Percentiles rank a stretch among this genome's conserved stretches.
Evolutionary conservation across 2,329 filamentous ascomycete genomes (phyloP).

Genomic region (Diatrype stigma): DNA sequence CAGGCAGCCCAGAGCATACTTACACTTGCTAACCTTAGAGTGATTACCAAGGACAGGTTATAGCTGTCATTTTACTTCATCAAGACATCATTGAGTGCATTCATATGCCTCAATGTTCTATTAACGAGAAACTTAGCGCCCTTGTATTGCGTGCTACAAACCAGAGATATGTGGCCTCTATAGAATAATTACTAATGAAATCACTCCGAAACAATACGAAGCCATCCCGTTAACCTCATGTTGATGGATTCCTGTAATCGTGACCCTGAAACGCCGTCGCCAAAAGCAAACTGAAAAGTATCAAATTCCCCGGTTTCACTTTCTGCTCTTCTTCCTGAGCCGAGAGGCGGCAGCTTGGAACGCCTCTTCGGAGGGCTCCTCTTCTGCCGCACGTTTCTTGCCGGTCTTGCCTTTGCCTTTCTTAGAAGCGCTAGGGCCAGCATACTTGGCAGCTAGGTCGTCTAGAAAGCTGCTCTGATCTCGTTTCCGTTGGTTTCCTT

Average conservation of each 20-base stretch:
- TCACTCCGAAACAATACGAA: background rate
- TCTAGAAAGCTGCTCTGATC: constrained; percentile 64
- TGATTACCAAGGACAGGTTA: no score
- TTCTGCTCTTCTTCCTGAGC: constrained; percentile 34
- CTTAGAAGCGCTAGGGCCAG: constrained; percentile 39
- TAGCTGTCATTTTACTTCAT: no score
- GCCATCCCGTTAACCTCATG: background rate
- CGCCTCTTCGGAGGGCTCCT: constrained; percentile 58
- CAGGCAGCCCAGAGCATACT: background rate
- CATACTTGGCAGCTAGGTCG: constrained; percentile 73
- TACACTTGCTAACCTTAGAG: no score
- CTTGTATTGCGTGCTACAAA: background rate
- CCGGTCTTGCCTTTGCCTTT: no score
- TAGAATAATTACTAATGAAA: background rate
- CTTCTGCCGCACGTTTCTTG: constrained; percentile 49
- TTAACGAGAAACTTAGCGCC: background rate
- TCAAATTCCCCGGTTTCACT: constrained; percentile 8
- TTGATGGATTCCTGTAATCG: background rate
- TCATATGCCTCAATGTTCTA: no score
- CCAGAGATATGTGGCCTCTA: background rate
- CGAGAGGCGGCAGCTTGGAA: constrained; percentile 54
- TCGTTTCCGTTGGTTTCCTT: constrained; percentile 62
- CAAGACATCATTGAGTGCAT: background rate
- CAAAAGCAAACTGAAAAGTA: constrained; percentile 1
- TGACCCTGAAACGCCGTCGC: constrained; percentile 12